These are phyloP conservation scores for Knufia fluminis DNA, from an alignment of 2,329 filamentous ascomycete genomes.

Conservation along the genomic window DNA sequence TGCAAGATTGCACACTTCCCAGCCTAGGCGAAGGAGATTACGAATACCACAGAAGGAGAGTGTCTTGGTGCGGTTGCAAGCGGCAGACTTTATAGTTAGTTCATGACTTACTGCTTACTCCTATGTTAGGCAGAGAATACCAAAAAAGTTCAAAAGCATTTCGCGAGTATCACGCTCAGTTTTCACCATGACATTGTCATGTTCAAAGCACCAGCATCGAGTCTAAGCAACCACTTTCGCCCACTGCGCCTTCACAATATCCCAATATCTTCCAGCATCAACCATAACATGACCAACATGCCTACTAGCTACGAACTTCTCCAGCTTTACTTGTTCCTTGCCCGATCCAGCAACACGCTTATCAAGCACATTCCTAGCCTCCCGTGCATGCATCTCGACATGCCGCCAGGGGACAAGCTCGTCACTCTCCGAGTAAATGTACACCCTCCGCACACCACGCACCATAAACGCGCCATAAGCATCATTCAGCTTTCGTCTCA, in stretches of 20 bases:
- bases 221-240: neutral
- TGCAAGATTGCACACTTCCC: no score
- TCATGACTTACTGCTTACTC: neutral
- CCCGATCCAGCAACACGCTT: constrained; percentile 21
- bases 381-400: constrained; percentile 41
- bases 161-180: neutral
- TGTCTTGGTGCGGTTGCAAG: neutral
- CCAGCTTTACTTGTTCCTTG: constrained; percentile 30
- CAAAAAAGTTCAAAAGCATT: constrained; percentile 20
- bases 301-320: constrained; percentile 39
- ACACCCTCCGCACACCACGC: constrained; percentile 39
- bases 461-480: constrained; percentile 32
- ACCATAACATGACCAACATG: constrained; percentile 46
- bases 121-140: constrained; percentile 26
- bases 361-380: constrained; percentile 31
- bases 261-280: constrained; percentile 45
- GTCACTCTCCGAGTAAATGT: constrained; percentile 45
- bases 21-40: neutral
- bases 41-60: constrained; percentile 3
- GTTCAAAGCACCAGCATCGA: neutral
- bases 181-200: no score
- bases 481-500: constrained; percentile 26
- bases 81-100: neutral
- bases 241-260: constrained; percentile 26
- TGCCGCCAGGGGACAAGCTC: constrained; percentile 38